phyloP scores from a whole-genome alignment of 805 yeast species.

The Scheffersomyces spartinae region DNA sequence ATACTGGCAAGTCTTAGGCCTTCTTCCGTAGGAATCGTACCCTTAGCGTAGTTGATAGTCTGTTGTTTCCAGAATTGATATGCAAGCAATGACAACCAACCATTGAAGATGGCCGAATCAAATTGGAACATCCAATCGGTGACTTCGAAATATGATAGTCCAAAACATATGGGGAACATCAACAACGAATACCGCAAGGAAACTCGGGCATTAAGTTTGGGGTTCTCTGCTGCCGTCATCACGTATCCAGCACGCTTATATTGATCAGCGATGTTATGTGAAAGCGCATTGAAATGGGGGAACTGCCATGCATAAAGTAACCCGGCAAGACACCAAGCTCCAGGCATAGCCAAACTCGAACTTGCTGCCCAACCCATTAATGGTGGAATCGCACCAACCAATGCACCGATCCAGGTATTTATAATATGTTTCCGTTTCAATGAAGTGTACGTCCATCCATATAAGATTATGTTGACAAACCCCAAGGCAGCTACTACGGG shows the following conservation, averaged over 20 bases:
- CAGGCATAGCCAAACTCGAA: constrained; percentile 69
- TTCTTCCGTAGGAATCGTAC: constrained; percentile 35
- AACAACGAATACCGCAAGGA: constrained; percentile 81
- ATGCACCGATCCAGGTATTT: constrained; percentile 97
- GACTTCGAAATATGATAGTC: constrained; percentile 63
- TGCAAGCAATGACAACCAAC: constrained; percentile 77
- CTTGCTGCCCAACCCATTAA: constrained; percentile 99
- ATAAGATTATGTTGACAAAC: constrained; percentile 62
- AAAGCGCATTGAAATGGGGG: constrained; percentile 90
- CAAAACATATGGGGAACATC: constrained; percentile 90
- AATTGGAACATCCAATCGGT: constrained; percentile 72
- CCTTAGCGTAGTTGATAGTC: constrained; percentile 38
- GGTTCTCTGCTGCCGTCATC: constrained; percentile 94
- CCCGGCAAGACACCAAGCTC: constrained; percentile 90
- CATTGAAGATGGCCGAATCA: constrained; percentile 77
- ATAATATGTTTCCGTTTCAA: constrained; percentile 73
- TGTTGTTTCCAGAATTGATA: constrained; percentile 83
- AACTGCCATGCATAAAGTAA: constrained; percentile 95
- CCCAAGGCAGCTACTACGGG: constrained; percentile 80
- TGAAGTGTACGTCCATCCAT: constrained; percentile 87
- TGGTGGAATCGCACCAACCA: constrained; percentile 98
- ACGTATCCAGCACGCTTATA: constrained; percentile 90
- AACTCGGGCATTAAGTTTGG: constrained; percentile 84
- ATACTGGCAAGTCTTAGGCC: constrained; percentile 49
- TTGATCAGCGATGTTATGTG: constrained; percentile 80